phyloP scores from a whole-genome alignment of 2,329 filamentous ascomycete genomes.

The Phaeosphaeriaceae sp. region DNA sequence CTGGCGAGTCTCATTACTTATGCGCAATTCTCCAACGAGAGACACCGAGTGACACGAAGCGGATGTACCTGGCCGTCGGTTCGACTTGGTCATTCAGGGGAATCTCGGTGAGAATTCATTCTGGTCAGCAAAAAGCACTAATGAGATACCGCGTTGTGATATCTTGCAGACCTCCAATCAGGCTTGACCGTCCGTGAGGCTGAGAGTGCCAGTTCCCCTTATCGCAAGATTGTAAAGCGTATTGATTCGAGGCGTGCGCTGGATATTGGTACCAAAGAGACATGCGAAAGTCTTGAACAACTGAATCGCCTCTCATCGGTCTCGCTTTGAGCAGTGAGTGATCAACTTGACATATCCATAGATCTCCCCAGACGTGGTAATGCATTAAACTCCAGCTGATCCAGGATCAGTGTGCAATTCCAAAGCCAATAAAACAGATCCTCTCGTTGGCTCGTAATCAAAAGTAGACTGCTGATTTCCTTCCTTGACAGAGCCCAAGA shows the following conservation, averaged over 20 bases:
- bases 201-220: too few species aligned
- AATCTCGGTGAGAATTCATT: neutral
- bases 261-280: too few species aligned
- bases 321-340: too few species aligned
- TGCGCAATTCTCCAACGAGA: neutral
- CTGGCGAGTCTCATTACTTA: neutral
- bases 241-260: too few species aligned
- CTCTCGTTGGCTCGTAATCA: neutral
- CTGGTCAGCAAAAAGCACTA: neutral
- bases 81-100: neutral
- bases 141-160: neutral
- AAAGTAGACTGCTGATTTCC: neutral
- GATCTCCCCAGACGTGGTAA: too few species aligned
- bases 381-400: too few species aligned
- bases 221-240: too few species aligned
- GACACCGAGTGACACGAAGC: neutral
- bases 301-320: too few species aligned
- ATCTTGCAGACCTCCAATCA: neutral
- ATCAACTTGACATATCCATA: too few species aligned
- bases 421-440: neutral
- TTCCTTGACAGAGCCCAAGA: neutral
- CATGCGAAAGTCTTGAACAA: too few species aligned
- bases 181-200: too few species aligned
- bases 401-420: neutral
- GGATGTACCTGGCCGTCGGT: neutral